Evolutionary conservation across 1,139 yeast genomes (phyloP).

Genomic region (Geotrichum cucujoidarum): DNA sequence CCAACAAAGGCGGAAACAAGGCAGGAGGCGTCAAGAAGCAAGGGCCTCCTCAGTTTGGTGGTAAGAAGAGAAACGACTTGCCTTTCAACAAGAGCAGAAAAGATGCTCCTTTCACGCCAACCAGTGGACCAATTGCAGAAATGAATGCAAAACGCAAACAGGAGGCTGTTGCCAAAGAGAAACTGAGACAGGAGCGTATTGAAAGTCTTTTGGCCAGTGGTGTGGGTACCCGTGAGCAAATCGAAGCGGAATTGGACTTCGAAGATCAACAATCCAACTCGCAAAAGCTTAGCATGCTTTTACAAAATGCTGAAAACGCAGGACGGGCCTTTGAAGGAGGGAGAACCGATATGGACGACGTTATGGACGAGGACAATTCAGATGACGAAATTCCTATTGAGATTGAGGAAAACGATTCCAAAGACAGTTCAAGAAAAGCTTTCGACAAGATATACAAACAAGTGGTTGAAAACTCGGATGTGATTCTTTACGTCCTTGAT

Average conservation of each 20-base stretch:
- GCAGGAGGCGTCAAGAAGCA: slow-evolving; percentile 13
- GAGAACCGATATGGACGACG: slow-evolving; percentile 38
- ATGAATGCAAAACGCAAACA: slow-evolving; percentile 67
- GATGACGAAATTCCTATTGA: slow-evolving; percentile 20
- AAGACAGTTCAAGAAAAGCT: slow-evolving; percentile 83
- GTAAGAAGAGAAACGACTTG: slow-evolving; percentile 7
- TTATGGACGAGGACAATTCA: slow-evolving; percentile 29
- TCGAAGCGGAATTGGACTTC: slow-evolving; percentile 34
- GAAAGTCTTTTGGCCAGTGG: slow-evolving; percentile 31
- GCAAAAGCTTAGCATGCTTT: slow-evolving; percentile 72
- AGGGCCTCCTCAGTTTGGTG: slow-evolving; percentile 6
- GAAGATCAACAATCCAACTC: slow-evolving; percentile 30
- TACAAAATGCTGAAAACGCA: slow-evolving; percentile 86
- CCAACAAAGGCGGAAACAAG: slow-evolving; percentile 8
- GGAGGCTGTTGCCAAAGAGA: slow-evolving; percentile 25
- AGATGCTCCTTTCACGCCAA: slow-evolving; percentile 47
- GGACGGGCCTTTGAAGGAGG: slow-evolving; percentile 55
- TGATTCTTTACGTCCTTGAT: slow-evolving; percentile 84
- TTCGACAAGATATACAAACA: slow-evolving; percentile 63
- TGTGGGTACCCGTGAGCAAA: slow-evolving; percentile 45
- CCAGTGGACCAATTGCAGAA: slow-evolving; percentile 72
- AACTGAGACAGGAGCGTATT: slow-evolving; percentile 20
- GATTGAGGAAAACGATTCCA: slow-evolving; percentile 22
- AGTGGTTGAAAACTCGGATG: slow-evolving; percentile 87
- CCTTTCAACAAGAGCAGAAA: slow-evolving; percentile 9